A percentile compares a stretch with the other conserved stretches of the same genome.
phyloP scores from a whole-genome alignment of 805 yeast genomes.

The Candida anglica region DNA sequence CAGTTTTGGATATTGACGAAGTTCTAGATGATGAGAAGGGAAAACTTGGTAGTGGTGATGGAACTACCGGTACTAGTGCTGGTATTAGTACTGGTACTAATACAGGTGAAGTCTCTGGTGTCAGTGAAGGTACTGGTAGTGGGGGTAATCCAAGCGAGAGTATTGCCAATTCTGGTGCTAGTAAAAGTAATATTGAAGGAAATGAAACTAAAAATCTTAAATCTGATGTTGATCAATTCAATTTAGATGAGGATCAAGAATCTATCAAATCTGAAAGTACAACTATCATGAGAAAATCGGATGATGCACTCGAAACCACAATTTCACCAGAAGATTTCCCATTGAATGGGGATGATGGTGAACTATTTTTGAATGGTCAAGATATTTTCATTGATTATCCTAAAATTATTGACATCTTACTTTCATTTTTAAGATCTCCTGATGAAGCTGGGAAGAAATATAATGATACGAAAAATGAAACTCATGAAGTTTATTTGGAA shows the following conservation, averaged over 20 bases:
- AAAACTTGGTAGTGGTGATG: constrained; percentile 1
- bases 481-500: constrained; percentile 42
- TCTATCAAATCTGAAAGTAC: constrained; percentile 25
- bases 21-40: constrained; percentile 5
- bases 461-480: constrained; percentile 28
- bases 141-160: no score
- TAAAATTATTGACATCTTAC: constrained; percentile 72
- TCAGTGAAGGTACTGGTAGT: no score
- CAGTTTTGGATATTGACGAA: constrained; percentile 2
- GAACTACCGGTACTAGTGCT: neutral
- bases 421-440: constrained; percentile 73
- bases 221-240: no score
- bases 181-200: no score
- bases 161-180: neutral
- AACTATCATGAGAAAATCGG: constrained; percentile 16
- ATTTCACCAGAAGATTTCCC: constrained; percentile 3
- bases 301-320: constrained; percentile 2
- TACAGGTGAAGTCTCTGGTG: neutral
- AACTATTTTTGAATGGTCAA: constrained; percentile 46
- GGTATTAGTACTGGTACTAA: neutral
- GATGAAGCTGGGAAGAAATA: constrained; percentile 12
- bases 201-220: neutral
- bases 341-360: constrained; percentile 13
- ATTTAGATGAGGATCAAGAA: constrained; percentile 13
- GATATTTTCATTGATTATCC: constrained; percentile 79